Evolutionary conservation across 208 protist species (phyloP).

Genomic region (Trichomonas gallinae): DNA sequence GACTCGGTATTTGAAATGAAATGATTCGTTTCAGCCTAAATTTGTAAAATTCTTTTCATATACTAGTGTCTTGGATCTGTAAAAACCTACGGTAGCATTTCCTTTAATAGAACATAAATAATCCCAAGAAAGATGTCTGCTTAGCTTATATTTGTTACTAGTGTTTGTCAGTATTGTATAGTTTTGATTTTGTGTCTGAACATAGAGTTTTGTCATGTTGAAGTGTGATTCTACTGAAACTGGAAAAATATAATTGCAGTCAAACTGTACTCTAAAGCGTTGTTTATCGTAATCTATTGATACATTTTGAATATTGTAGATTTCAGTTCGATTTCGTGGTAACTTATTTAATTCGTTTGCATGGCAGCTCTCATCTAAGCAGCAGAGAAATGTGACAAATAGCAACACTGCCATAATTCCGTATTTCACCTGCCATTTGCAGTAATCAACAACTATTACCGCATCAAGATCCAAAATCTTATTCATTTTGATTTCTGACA

Average conservation of each 20-base stretch:
- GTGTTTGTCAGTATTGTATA: neutral
- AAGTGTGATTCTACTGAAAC: neutral
- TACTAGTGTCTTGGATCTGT: neutral
- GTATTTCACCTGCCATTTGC: neutral
- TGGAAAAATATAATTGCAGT: neutral
- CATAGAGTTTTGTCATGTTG: neutral
- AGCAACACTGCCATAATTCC: neutral
- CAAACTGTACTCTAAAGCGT: neutral
- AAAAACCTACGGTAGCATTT: neutral
- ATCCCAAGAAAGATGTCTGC: neutral
- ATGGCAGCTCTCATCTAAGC: neutral
- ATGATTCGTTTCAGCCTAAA: too few relatives aligned
- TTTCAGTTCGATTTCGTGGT: neutral
- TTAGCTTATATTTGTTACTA: neutral
- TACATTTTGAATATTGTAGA: neutral
- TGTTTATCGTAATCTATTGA: neutral
- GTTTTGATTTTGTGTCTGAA: neutral
- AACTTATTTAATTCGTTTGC: neutral
- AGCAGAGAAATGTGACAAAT: neutral
- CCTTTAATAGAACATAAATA: neutral
- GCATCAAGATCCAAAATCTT: neutral
- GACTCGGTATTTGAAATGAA: too few relatives aligned
- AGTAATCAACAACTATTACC: neutral
- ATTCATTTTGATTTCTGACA: neutral
- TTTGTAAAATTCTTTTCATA: neutral